Percentiles rank a stretch among this genome's conserved stretches.
These are phyloP conservation scores for Letharia lupina DNA, from an alignment of 495 filamentous ascomycete genomes.

Conservation along the genomic window DNA sequence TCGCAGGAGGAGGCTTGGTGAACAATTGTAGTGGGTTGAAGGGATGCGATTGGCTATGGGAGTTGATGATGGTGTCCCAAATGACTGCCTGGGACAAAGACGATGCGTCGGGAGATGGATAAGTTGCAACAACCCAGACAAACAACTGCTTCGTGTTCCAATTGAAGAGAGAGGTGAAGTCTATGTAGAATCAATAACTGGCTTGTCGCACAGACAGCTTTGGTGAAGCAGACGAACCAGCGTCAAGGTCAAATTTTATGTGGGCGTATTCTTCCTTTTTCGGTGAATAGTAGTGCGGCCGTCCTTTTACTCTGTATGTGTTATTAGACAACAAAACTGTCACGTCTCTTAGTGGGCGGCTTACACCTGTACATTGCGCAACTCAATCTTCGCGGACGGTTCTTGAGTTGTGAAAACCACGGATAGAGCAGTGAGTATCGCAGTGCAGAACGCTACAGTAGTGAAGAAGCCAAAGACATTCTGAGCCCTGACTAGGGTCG, in stretches of 20 bases:
- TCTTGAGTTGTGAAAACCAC: constrained; percentile 63
- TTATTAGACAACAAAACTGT: constrained; percentile 11
- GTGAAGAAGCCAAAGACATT: constrained; percentile 98
- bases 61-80: constrained; percentile 89
- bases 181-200: constrained; percentile 31
- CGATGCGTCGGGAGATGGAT: constrained; percentile 48
- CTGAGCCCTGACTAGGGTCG: constrained; percentile 70
- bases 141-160: constrained; percentile 99
- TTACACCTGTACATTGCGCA: constrained; percentile 84
- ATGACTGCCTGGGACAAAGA: constrained; percentile 65
- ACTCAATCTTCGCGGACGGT: constrained; percentile 53
- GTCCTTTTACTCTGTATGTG: constrained; percentile 61
- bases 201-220: too few relatives aligned
- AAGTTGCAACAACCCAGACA: constrained; percentile 84
- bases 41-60: constrained; percentile 49
- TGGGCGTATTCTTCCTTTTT: constrained; percentile 93
- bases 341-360: constrained; percentile 25
- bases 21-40: constrained; percentile 29
- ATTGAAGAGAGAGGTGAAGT: constrained; percentile 86
- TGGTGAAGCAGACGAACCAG: constrained; percentile 36
- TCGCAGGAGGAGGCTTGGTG: constrained; percentile 19
- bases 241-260: constrained; percentile 84
- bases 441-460: constrained; percentile 77
- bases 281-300: constrained; percentile 85
- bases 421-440: constrained; percentile 66